A percentile compares a stretch with the other conserved stretches of the same genome.
Conservation (phyloP, 2,329 filamentous ascomycete species). For the Diaporthe citriasiana region DNA sequence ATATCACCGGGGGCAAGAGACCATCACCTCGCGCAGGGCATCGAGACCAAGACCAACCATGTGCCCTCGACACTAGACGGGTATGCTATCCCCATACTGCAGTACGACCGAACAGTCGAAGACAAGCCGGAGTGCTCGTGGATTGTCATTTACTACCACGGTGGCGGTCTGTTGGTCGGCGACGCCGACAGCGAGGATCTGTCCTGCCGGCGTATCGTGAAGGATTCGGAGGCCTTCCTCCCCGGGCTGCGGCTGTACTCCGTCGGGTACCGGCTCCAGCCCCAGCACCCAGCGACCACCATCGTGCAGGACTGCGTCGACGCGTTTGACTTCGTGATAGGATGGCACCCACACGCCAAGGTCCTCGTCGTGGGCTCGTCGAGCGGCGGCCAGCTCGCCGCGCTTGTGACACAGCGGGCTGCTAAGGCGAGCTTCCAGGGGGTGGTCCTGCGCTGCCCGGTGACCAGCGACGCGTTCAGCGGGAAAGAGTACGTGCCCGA, state of each 20-base stretch:
- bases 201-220: conserved; percentile 59
- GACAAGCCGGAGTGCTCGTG: conserved; percentile 42
- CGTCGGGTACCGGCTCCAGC: conserved; percentile 62
- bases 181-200: conserved; percentile 65
- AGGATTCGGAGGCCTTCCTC: conserved; percentile 45
- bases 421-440: conserved; percentile 50
- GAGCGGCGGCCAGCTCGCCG: conserved; percentile 63
- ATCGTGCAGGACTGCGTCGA: conserved; percentile 59
- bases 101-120: conserved; percentile 48
- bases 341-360: conserved; percentile 35
- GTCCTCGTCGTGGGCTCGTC: conserved; percentile 61
- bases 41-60: conserved; percentile 50
- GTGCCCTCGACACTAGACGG: conserved; percentile 53
- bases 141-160: conserved; percentile 62
- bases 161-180: conserved; percentile 62
- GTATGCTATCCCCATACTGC: conserved; percentile 54
- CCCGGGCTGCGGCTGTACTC: conserved; percentile 56
- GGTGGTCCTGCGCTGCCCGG: conserved; percentile 62
- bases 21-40: conserved; percentile 53
- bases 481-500: conserved; percentile 55
- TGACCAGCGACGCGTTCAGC: conserved; percentile 60
- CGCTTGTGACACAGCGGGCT: conserved; percentile 56
- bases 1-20: conserved; percentile 54
- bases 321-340: conserved; percentile 50
- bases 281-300: conserved; percentile 54